Conservation (phyloP, 106 monocot species). For the Dioscorea dumetorum region DNA sequence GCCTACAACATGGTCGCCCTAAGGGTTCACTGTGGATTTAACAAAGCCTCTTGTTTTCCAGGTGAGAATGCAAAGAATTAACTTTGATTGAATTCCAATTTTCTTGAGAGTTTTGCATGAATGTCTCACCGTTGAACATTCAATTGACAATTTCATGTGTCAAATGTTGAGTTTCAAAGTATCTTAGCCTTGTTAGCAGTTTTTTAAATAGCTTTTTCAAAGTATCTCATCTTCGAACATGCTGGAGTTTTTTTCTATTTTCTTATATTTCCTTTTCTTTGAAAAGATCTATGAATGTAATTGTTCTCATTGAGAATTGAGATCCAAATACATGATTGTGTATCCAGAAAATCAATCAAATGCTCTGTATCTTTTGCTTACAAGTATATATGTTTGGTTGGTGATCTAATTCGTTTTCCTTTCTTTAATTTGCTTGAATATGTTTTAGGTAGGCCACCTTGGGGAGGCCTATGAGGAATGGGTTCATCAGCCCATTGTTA, state of each 20-base stretch:
- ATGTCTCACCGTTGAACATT: too few species aligned
- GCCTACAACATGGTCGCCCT: conserved; percentile 56
- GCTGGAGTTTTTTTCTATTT: too few species aligned
- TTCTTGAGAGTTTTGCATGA: too few species aligned
- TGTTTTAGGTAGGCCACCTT: conserved; percentile 71
- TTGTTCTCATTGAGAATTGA: too few species aligned
- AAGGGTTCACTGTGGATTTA: conserved; percentile 62
- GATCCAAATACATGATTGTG: too few species aligned
- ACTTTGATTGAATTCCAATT: background rate
- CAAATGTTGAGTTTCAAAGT: background rate
- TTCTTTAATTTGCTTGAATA: too few species aligned
- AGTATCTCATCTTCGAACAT: too few species aligned
- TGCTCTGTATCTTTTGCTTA: background rate
- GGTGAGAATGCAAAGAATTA: conserved; percentile 21
- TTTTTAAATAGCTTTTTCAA: too few species aligned
- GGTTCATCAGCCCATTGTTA: conserved; percentile 78
- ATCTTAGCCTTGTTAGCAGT: background rate
- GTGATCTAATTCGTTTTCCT: background rate
- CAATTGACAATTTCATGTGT: background rate
- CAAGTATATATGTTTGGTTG: background rate
- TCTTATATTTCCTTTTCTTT: too few species aligned
- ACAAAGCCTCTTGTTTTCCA: conserved; percentile 83
- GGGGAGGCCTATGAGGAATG: conserved; percentile 74
- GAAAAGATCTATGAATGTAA: too few species aligned
- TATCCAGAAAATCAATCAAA: too few species aligned